Evolutionary conservation across 495 filamentous ascomycete species (phyloP).

Genomic region (Hypoxylon fragiforme): DNA sequence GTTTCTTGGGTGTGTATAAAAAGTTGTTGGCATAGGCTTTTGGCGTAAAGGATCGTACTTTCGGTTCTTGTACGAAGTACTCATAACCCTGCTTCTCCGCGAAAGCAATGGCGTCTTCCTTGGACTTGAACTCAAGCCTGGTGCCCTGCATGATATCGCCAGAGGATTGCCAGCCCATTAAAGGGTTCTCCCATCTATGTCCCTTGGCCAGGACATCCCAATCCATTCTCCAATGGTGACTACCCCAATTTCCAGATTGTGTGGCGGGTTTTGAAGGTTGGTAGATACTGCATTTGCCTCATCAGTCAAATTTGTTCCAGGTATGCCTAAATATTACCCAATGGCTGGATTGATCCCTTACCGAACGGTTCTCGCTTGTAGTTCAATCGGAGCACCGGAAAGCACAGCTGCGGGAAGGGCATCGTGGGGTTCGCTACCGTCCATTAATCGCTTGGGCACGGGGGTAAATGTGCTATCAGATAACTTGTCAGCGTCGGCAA

Average conservation of each 20-base stretch:
- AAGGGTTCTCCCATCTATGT: constrained; percentile 95
- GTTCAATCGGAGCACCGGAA: constrained; percentile 89
- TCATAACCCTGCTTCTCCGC: constrained; percentile 99
- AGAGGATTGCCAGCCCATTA: constrained; percentile 98
- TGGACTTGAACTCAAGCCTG: constrained; percentile 82
- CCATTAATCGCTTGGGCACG: constrained; percentile 82
- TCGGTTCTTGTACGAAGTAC: constrained; percentile 98
- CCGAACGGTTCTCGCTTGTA: constrained; percentile 93
- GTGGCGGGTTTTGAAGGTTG: constrained; percentile 87
- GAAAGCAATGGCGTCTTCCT: constrained; percentile 93
- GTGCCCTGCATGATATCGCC: constrained; percentile 92
- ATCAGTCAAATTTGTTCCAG: constrained; percentile 16
- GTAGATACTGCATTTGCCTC: constrained; percentile 73
- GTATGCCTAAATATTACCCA: not conserved
- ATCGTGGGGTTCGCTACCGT: constrained; percentile 82
- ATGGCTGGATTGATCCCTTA: constrained; percentile 55
- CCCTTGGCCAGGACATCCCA: constrained; percentile 88
- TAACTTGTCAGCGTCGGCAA: constrained; percentile 6
- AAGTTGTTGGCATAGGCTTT: constrained; percentile 99
- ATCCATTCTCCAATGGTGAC: constrained; percentile 93
- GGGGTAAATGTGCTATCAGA: constrained; percentile 77
- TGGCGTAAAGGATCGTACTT: constrained; percentile 77
- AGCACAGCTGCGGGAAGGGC: constrained; percentile 78
- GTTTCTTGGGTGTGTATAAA: constrained; percentile 74
- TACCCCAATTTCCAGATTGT: constrained; percentile 84